Conservation (phyloP, 2,329 filamentous ascomycete genomes). For the Diaporthe vexans region DNA sequence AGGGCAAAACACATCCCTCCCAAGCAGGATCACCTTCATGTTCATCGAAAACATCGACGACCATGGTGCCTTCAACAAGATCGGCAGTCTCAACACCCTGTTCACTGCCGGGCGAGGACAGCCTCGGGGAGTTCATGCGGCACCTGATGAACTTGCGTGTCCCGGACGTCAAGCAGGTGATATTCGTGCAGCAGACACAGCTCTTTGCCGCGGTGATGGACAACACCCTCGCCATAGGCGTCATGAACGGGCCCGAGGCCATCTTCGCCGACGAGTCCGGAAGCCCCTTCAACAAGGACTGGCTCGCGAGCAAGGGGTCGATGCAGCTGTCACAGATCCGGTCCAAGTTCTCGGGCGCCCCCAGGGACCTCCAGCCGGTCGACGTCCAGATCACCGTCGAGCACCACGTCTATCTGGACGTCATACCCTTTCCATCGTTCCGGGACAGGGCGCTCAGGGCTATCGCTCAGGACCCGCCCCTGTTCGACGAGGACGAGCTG, state of each 20-base stretch:
- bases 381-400: conserved; percentile 51
- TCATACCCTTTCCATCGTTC: conserved; percentile 52
- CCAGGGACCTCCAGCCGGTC: conserved; percentile 50
- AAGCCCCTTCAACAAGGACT: conserved; percentile 51
- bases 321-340: conserved; percentile 46
- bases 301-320: conserved; percentile 45
- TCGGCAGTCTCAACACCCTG: neutral
- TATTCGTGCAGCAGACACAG: conserved; percentile 43
- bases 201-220: conserved; percentile 54
- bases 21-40: neutral
- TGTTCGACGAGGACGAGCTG: conserved; percentile 53
- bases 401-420: conserved; percentile 55
- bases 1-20: neutral
- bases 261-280: conserved; percentile 48
- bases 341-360: conserved; percentile 45
- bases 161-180: conserved; percentile 28
- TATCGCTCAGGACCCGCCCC: conserved; percentile 45
- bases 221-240: conserved; percentile 54
- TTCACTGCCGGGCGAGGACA: conserved; percentile 1
- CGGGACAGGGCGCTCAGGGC: conserved; percentile 49
- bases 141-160: conserved; percentile 5
- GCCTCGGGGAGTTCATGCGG: conserved; percentile 17
- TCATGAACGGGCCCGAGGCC: conserved; percentile 45
- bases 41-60: neutral
- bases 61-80: neutral